Base-by-base conservation (phyloP, 805 yeast species). In the Candida sakaeoensis region DNA sequence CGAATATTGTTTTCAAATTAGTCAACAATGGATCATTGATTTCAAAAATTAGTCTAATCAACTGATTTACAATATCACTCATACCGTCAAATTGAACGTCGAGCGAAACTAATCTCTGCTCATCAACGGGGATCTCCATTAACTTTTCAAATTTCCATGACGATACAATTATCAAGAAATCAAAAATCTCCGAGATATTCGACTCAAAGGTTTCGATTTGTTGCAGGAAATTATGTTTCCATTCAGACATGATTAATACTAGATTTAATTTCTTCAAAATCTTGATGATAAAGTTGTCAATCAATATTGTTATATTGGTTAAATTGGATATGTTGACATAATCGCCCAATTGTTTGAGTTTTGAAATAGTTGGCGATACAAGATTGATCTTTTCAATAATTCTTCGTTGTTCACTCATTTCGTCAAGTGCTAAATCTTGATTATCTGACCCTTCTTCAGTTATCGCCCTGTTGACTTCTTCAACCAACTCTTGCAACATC, bases 71-170 rank as follows among this genome's bases (percentile, higher is more conserved):
- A 3, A 60, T 36, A 16, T 41, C 40, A 8, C 46, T 43, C 31
- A 45, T 44, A 10, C 51, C 59, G 8, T 49, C 51, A 38, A 64
- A 55, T 6, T 51, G 47, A 5, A 40, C 34, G 16, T 50, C 50
- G 7, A 66, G 43, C 9, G 52, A 46, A 17, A 43, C 36, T 37
- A 57, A 60, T 13, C 47, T 37, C 9, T 50, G 41, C 14, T 44
- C 43, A 33, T 53, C 56, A 17, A 44, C 48, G 1, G 53, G 47
- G 12, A 49, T 50, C 13, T 49, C 47, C 4, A 63, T 49, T 19
- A 67, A 51, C 15, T 53, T 57, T 31, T 67, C 72, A 13, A 67
- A 50, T 39, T 59, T 61, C 68, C 70, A 60, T 3, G 68, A 58
- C 5, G 54, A 46, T 1, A 57, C 33, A 4, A 55, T 41, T 21